Evolutionary conservation across 2,329 filamentous ascomycete species (phyloP).

Genomic region (Lecanicillium sp.): DNA sequence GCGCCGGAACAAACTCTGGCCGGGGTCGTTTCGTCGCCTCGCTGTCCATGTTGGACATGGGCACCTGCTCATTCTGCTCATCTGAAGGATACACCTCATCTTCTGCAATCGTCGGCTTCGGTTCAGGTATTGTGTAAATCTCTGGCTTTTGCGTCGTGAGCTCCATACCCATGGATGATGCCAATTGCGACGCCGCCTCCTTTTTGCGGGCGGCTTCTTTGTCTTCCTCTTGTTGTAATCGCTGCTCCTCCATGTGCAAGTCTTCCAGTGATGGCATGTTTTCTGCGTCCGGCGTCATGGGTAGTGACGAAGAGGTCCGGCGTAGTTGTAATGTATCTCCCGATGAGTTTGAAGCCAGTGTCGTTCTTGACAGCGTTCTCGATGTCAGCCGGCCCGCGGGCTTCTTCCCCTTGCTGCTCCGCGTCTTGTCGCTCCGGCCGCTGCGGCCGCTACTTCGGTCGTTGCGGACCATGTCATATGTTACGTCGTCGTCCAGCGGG

Average conservation of each 20-base stretch:
- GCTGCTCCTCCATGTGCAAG: conserved; percentile 45
- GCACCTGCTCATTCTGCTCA: conserved; percentile 6
- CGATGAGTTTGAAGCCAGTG: conserved; percentile 38
- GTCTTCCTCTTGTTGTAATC: conserved; percentile 43
- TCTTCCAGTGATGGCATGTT: conserved; percentile 41
- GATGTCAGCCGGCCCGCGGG: conserved; percentile 30
- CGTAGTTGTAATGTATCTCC: conserved; percentile 20
- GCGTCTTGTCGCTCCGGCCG: conserved; percentile 44
- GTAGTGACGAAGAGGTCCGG: conserved; percentile 20
- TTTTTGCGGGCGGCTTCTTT: conserved; percentile 44
- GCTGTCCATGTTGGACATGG: conserved; percentile 9
- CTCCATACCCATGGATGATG: conserved; percentile 42
- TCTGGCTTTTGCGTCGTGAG: conserved; percentile 22
- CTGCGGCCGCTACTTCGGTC: conserved; percentile 55
- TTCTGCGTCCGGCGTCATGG: conserved; percentile 27
- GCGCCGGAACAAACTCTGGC: conserved; percentile 47
- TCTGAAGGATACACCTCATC: conserved; percentile 25
- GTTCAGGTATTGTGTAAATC: conserved; percentile 9
- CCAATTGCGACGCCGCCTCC: conserved; percentile 43
- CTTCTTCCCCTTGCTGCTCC: conserved; percentile 52
- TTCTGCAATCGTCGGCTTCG: conserved; percentile 21
- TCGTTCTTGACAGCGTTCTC: conserved; percentile 52
- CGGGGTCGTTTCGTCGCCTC: conserved; percentile 10
- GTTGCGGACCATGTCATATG: conserved; percentile 69
- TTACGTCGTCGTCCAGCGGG: conserved; percentile 88